Percentiles rank a stretch among this genome's conserved stretches.
These are phyloP conservation scores for Suzukiozyma palmioleophila DNA, from an alignment of 1,139 yeast genomes.

Conservation along the genomic window DNA sequence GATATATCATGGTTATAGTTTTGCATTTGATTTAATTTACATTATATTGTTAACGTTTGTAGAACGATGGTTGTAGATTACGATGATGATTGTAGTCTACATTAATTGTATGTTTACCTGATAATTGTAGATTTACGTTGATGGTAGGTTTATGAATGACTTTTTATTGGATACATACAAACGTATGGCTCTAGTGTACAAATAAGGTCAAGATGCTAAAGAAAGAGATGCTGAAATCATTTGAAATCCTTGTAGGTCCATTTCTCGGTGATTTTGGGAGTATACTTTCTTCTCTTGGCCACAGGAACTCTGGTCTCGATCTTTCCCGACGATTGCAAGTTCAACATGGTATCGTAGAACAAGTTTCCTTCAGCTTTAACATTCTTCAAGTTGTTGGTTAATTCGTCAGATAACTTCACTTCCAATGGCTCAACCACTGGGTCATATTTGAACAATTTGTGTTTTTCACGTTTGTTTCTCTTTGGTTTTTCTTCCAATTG, in stretches of 20 bases:
- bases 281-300: constrained; percentile 60
- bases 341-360: constrained; percentile 76
- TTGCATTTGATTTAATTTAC: constrained; percentile 1
- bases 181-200: constrained; percentile 2
- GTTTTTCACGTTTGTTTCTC: constrained; percentile 19
- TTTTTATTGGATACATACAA: constrained; percentile 1
- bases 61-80: too few species aligned
- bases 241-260: constrained; percentile 91
- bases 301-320: constrained; percentile 80
- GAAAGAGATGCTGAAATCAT: constrained; percentile 20
- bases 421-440: constrained; percentile 67
- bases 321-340: constrained; percentile 78
- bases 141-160: too few species aligned
- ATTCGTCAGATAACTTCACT: constrained; percentile 84
- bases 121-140: too few species aligned
- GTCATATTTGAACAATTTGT: constrained; percentile 50
- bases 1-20: not conserved
- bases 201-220: not conserved
- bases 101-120: too few species aligned
- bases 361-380: constrained; percentile 90
- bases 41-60: not conserved
- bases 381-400: constrained; percentile 77
- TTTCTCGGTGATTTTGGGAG: constrained; percentile 77
- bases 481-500: constrained; percentile 22
- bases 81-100: too few species aligned